phyloP scores from a whole-genome alignment of 495 filamentous ascomycete genomes.

The Podospora comata region DNA sequence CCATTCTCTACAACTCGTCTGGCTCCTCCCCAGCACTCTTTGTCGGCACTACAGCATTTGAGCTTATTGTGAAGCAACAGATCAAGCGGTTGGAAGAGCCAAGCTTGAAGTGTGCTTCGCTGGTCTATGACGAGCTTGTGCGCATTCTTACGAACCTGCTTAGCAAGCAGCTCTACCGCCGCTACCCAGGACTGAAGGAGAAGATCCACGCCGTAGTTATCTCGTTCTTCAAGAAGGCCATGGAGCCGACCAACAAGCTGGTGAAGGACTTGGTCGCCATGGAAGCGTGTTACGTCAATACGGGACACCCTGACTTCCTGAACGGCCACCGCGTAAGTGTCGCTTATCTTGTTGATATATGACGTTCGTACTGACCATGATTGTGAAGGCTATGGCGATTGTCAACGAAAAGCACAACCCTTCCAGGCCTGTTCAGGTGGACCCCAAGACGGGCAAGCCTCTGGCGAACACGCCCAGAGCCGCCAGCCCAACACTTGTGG shows the following conservation, averaged over 20 bases:
- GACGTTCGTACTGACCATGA: background rate
- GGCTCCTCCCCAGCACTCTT: conserved; percentile 96
- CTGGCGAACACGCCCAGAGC: conserved; percentile 69
- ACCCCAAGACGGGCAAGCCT: conserved; percentile 98
- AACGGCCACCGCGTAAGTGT: conserved; percentile 78
- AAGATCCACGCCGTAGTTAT: conserved; percentile 96
- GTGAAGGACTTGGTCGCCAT: conserved; percentile 89
- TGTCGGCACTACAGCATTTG: conserved; percentile 95
- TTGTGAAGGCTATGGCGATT: conserved; percentile 81
- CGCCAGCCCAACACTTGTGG: conserved; percentile 59
- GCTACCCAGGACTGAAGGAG: conserved; percentile 92
- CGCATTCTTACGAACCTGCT: conserved; percentile 90
- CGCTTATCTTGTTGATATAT: background rate
- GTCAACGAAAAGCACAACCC: conserved; percentile 85
- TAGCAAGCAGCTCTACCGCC: conserved; percentile 81
- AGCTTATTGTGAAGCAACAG: conserved; percentile 97
- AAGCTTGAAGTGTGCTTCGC: conserved; percentile 89
- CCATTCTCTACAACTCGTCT: conserved; percentile 96
- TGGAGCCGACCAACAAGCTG: conserved; percentile 97
- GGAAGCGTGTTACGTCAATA: conserved; percentile 98
- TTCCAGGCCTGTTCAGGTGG: conserved; percentile 88
- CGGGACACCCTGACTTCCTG: conserved; percentile 95
- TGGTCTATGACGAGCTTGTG: conserved; percentile 97
- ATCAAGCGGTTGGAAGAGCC: conserved; percentile 97
- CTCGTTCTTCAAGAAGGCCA: conserved; percentile 92